Evolutionary conservation across 495 filamentous ascomycete genomes (phyloP).

Genomic region (Daldinia decipiens): DNA sequence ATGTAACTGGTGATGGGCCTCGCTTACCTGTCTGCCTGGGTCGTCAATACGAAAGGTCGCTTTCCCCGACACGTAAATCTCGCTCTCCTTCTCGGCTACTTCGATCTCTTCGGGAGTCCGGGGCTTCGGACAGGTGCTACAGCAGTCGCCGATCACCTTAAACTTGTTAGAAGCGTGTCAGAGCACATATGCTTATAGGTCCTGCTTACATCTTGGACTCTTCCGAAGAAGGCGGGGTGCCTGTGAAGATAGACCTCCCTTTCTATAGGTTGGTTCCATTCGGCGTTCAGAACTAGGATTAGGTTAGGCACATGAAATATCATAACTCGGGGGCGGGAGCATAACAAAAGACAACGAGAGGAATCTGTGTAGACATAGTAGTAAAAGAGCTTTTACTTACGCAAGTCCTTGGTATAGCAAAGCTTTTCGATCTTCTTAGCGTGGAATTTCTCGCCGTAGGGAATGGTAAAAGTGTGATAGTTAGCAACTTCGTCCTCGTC

Average conservation of each 20-base stretch:
- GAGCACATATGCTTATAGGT: background rate
- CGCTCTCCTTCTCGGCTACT: conserved; percentile 72
- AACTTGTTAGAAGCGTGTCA: conserved; percentile 20
- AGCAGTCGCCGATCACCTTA: conserved; percentile 81
- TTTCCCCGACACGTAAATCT: conserved; percentile 75
- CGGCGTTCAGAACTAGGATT: conserved; percentile 75
- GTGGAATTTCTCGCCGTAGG: conserved; percentile 75
- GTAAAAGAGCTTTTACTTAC: conserved; percentile 38
- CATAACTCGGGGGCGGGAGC: background rate
- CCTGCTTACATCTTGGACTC: conserved; percentile 49
- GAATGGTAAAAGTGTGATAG: conserved; percentile 81
- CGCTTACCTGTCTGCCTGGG: conserved; percentile 76
- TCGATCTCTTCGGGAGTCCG: conserved; percentile 74
- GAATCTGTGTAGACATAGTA: background rate
- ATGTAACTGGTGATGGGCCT: background rate
- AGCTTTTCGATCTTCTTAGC: conserved; percentile 80
- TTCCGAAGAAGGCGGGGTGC: conserved; percentile 71
- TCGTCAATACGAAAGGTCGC: conserved; percentile 80
- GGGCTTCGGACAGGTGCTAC: conserved; percentile 76
- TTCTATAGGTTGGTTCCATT: conserved; percentile 81
- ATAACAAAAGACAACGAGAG: too few relatives aligned
- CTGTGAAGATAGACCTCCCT: conserved; percentile 78
- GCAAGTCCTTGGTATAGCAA: conserved; percentile 78
- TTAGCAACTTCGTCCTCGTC: conserved; percentile 75
- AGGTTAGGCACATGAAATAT: conserved; percentile 17